Evolutionary conservation across 2,329 filamentous ascomycete species (phyloP), one percentile per base, ranked within the genome.

Genomic region (Phyllosticta citriasiana): DNA sequence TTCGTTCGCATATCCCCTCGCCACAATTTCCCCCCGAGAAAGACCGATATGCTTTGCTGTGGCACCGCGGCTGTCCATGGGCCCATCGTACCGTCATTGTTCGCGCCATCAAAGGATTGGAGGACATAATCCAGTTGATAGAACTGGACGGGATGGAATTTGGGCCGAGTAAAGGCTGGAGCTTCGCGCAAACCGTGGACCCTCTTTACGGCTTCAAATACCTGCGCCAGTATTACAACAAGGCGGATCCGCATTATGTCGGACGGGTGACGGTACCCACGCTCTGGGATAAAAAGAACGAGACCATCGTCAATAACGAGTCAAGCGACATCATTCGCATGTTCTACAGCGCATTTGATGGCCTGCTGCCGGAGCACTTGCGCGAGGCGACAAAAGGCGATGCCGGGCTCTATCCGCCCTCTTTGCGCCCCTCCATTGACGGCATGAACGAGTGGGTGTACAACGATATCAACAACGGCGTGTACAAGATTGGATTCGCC

Each of bases 391-490:
- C 76, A 61, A 77, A 75, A 56, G 75, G 77, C 0, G 73, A 76
- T 2, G 71, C 92, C 4, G 82, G 87, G 54, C 79, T 92, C 35
- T 90, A 88, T 72, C 91, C 91, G 0, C 71, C 81, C 53, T 68
- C 78, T 0, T 77, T 94, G 22, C 82, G 81, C 56, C 68, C 69
- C 53, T 72, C 86, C 58, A 96, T 96, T 67, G 91, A 96, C 63
- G 84, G 83, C 63, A 80, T 85, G 58, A 88, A 95, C 73, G 81
- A 80, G 59, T 96, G 92, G 92, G 89, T 85, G 24, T 96, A 96
- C 75, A 83, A 77, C 53, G 70, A 68, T 4, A 75, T 82, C 64
- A 82, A 82, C 67, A 80, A 83, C 62, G 80, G 79, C 1, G 77
- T 82, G 8, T 82, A 80, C 67, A 79, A 80, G 67, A 74, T 85